Percentiles rank a stretch among this genome's conserved stretches.
Evolutionary conservation across 78 protist species (phyloP).

Genomic region (Cyanophora paradoxa): DNA sequence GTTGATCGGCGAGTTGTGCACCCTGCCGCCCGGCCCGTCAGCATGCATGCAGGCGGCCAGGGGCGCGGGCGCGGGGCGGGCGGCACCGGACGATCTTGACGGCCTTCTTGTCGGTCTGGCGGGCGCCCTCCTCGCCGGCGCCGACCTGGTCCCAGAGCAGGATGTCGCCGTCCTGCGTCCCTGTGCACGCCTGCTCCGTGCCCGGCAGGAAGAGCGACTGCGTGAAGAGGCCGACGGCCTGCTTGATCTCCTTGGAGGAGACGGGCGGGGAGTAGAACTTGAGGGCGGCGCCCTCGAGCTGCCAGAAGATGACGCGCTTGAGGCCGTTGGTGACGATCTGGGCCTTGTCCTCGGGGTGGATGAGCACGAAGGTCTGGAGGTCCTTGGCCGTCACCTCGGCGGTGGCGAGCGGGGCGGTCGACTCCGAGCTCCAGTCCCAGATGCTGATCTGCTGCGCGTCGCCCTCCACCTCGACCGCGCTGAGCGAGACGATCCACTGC

Average conservation of each 20-base stretch:
- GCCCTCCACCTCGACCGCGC: neutral
- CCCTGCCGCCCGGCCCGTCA: no score
- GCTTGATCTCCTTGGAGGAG: conserved; percentile 27
- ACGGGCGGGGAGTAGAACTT: conserved; percentile 36
- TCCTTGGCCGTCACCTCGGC: neutral
- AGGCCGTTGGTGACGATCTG: conserved; percentile 33
- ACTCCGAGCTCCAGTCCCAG: neutral
- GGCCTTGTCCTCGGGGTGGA: neutral
- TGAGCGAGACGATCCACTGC: conserved; percentile 3
- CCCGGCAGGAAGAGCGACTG: conserved; percentile 29
- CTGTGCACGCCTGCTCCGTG: conserved; percentile 13
- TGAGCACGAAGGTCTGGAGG: neutral
- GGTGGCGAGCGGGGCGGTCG: neutral
- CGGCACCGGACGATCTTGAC: conserved; percentile 21
- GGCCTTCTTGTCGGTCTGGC: conserved; percentile 7
- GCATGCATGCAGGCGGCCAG: neutral
- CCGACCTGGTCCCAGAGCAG: conserved; percentile 31
- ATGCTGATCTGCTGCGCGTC: conserved; percentile 14
- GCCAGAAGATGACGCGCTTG: conserved; percentile 48
- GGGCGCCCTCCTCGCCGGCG: neutral
- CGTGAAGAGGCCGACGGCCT: conserved; percentile 39
- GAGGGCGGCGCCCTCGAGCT: conserved; percentile 1
- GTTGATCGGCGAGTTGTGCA: neutral
- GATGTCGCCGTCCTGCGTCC: conserved; percentile 46
- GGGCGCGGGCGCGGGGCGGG: neutral